Evolutionary conservation across 257 asterid species (phyloP).

Genomic region (Avicennia marina): DNA sequence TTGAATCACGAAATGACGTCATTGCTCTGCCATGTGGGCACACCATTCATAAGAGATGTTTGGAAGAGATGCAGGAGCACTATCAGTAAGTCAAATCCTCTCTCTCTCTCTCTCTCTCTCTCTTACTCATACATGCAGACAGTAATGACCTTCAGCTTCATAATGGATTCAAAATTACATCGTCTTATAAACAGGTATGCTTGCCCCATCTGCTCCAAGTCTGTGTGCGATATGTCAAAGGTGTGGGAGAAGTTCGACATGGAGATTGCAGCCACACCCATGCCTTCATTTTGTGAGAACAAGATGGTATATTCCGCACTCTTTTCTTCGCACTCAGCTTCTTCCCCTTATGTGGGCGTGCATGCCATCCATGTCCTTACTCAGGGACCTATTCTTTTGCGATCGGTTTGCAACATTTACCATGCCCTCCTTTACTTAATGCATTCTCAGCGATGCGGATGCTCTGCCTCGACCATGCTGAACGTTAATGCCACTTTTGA

Average conservation of each 20-base stretch:
- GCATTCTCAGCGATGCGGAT: no score
- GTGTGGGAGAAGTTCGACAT: conserved; percentile 79
- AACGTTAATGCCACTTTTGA: no score
- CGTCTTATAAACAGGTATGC: conserved; percentile 39
- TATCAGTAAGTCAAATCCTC: conserved; percentile 43
- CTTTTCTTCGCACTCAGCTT: neutral
- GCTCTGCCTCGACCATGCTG: no score
- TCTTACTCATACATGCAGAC: no score
- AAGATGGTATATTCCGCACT: conserved; percentile 32
- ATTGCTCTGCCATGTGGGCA: conserved; percentile 77
- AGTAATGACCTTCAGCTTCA: neutral
- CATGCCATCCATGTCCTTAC: no score
- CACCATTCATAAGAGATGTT: conserved; percentile 81
- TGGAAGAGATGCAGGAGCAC: conserved; percentile 83
- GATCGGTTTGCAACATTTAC: no score
- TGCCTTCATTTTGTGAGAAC: conserved; percentile 59
- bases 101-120: no score
- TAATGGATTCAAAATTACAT: neutral
- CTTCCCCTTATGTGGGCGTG: neutral
- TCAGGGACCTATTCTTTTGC: no score
- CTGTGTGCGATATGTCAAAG: conserved; percentile 83
- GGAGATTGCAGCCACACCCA: conserved; percentile 86
- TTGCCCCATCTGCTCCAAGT: conserved; percentile 84
- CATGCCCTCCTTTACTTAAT: no score
- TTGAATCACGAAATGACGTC: conserved; percentile 70